Evolutionary conservation across 75 land plant species (phyloP).

Genomic region (Gnetum montanum): DNA sequence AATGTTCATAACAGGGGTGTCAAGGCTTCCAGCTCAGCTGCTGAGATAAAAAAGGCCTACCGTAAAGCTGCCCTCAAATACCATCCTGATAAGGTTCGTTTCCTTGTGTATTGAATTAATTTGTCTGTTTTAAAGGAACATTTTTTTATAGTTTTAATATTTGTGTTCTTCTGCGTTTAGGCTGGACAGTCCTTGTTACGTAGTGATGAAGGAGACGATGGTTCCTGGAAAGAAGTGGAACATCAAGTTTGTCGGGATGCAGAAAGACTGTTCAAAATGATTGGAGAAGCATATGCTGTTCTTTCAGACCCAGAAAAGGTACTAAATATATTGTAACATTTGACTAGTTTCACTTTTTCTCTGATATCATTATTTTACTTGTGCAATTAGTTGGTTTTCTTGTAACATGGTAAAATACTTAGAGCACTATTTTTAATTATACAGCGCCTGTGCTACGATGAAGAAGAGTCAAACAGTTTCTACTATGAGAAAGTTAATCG

Average conservation of each 20-base stretch:
- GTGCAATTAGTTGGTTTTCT: too few relatives aligned
- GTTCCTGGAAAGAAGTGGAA: conserved; percentile 57
- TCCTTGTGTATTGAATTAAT: neutral
- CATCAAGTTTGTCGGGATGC: conserved; percentile 71
- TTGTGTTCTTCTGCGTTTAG: conserved; percentile 19
- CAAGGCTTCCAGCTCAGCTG: conserved; percentile 49
- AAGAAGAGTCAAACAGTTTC: conserved; percentile 40
- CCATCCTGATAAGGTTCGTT: conserved; percentile 99
- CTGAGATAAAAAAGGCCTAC: conserved; percentile 90
- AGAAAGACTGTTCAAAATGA: conserved; percentile 89
- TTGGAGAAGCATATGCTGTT: conserved; percentile 93
- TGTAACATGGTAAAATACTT: too few relatives aligned
- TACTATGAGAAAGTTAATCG: conserved; percentile 25
- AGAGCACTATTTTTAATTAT: neutral
- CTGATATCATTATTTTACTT: neutral
- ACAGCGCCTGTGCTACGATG: conserved; percentile 75
- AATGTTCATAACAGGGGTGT: conserved; percentile 51
- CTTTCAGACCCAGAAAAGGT: conserved; percentile 91
- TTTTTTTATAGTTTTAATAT: neutral
- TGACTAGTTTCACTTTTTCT: neutral
- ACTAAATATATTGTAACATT: neutral
- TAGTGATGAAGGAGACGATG: conserved; percentile 66
- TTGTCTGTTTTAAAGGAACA: neutral
- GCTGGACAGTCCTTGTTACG: conserved; percentile 81
- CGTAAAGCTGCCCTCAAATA: conserved; percentile 87